These are phyloP conservation scores for Yamadazyma triangularis DNA, from an alignment of 1,139 yeast genomes.

Conservation along the genomic window DNA sequence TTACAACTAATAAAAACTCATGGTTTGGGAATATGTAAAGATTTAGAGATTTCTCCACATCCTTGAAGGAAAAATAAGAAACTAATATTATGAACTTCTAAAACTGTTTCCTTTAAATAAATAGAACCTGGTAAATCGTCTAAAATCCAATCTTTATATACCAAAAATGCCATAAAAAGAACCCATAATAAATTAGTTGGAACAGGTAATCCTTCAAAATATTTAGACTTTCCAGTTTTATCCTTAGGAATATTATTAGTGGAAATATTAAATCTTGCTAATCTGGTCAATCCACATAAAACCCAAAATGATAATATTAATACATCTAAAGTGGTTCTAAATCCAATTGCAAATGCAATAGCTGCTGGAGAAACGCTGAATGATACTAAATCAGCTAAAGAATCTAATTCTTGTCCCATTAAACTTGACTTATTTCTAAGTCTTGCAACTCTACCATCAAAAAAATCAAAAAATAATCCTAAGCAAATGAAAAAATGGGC, in stretches of 20 bases:
- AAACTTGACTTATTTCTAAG: conserved; percentile 86
- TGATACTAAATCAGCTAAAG: conserved; percentile 88
- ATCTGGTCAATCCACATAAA: conserved; percentile 86
- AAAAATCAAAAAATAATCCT: conserved; percentile 91
- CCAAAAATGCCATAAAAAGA: conserved; percentile 62
- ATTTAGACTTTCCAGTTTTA: conserved; percentile 69
- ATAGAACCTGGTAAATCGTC: conserved; percentile 64
- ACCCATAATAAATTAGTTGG: conserved; percentile 84
- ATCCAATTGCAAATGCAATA: conserved; percentile 87
- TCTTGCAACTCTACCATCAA: conserved; percentile 96
- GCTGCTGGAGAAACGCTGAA: conserved; percentile 94
- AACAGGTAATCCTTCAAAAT: conserved; percentile 93
- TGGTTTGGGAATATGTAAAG: conserved; percentile 86
- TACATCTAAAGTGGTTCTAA: conserved; percentile 78
- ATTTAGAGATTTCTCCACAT: conserved; percentile 87
- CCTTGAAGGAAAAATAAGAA: conserved; percentile 73
- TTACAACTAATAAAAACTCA: conserved; percentile 26
- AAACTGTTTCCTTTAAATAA: conserved; percentile 45
- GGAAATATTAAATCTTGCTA: conserved; percentile 93
- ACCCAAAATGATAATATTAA: conserved; percentile 79
- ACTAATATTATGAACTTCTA: conserved; percentile 73
- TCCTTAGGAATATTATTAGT: conserved; percentile 92
- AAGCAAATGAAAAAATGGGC: conserved; percentile 85
- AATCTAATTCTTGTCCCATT: conserved; percentile 97
- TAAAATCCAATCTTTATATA: conserved; percentile 44